These are phyloP conservation scores for Ogataea glucozyma DNA, from an alignment of 805 yeast genomes.

Conservation along the genomic window DNA sequence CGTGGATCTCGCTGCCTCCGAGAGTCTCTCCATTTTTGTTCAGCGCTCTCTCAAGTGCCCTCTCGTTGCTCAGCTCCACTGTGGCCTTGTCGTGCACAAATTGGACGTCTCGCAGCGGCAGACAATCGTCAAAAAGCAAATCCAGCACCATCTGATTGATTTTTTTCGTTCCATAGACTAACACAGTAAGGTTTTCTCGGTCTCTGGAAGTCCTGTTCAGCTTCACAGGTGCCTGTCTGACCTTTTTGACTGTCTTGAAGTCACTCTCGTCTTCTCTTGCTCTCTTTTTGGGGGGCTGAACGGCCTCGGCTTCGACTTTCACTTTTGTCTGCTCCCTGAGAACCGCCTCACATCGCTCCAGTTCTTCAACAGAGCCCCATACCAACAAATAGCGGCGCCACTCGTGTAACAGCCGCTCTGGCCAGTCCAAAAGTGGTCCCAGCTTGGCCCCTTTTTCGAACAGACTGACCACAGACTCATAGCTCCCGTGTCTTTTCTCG, in stretches of 20 bases:
- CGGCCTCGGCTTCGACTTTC: slow-evolving; percentile 1
- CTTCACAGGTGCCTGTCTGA: slow-evolving; percentile 4
- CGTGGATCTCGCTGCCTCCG: slow-evolving; percentile 44
- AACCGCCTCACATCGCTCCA: slow-evolving; percentile 6
- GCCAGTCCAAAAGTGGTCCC: slow-evolving; percentile 44
- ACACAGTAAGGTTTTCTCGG: slow-evolving; percentile 60
- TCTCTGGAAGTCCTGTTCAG: slow-evolving; percentile 37
- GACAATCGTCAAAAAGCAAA: no score
- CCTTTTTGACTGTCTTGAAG: slow-evolving; percentile 11
- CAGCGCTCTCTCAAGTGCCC: slow-evolving; percentile 55
- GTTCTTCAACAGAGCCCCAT: slow-evolving; percentile 31
- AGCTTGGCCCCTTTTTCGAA: slow-evolving; percentile 36
- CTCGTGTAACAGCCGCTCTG: slow-evolving; percentile 50
- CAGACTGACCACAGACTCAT: slow-evolving; percentile 27
- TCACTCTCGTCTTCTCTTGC: slow-evolving; percentile 7
- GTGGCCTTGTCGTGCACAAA: slow-evolving; percentile 46
- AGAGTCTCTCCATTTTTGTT: slow-evolving; percentile 57
- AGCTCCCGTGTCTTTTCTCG: slow-evolving; percentile 36
- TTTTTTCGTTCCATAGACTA: slow-evolving; percentile 46
- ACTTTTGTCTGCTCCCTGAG: slow-evolving; percentile 7
- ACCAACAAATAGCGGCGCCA: slow-evolving; percentile 41
- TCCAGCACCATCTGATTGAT: no score
- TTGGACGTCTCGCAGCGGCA: no score
- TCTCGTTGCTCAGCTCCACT: slow-evolving; percentile 55
- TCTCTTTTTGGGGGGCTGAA: slow-evolving; percentile 3